phyloP scores from a whole-genome alignment of 225 moss, liverwort and hornwort genomes.

The Asterella californica region DNA sequence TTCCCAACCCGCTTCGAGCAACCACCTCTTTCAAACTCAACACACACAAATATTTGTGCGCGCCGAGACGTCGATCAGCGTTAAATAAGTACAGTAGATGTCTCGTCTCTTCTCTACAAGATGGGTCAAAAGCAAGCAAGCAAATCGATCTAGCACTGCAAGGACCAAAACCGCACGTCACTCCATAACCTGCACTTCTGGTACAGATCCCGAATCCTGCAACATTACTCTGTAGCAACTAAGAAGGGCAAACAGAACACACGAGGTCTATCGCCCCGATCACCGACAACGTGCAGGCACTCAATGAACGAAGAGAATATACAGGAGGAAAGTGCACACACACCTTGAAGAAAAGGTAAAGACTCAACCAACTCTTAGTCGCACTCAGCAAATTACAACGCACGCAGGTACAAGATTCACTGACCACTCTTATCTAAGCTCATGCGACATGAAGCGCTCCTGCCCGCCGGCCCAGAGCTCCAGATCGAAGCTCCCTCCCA shows the following conservation, averaged over 20 bases:
- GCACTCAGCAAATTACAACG: neutral
- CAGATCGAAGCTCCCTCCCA: neutral
- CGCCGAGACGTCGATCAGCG: too few species aligned
- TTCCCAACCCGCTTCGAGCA: neutral
- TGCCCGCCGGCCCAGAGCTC: neutral
- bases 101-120: neutral
- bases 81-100: neutral
- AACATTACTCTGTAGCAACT: neutral
- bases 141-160: too few species aligned
- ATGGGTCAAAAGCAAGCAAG: neutral
- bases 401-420: neutral
- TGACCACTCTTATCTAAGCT: neutral
- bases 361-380: neutral
- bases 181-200: neutral
- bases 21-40: too few species aligned
- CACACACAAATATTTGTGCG: neutral
- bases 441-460: neutral
- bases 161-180: neutral
- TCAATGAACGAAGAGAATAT: neutral
- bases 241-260: neutral
- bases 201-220: neutral
- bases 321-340: neutral
- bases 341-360: neutral
- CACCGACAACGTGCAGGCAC: neutral
- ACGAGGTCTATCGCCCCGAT: neutral